Evolutionary conservation across 129 eudicot genomes (phyloP), one percentile per base, ranked within the genome.

Genomic region (Kitagawia praeruptora): DNA sequence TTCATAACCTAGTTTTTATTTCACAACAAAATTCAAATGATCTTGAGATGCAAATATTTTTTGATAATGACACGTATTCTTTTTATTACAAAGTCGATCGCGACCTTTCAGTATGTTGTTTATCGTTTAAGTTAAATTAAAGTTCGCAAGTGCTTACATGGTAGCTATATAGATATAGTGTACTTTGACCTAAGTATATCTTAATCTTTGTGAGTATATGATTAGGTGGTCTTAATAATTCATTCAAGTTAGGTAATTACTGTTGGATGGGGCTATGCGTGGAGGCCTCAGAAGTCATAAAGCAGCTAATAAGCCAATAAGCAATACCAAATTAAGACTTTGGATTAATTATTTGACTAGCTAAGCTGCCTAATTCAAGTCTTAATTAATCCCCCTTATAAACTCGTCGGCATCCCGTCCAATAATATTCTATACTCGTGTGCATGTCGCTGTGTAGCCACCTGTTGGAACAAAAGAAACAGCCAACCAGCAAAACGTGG

Each of bases 381-480:
- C 69, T 61, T n/a, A 61, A 61, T 61, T n/a, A n/a, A n/a, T n/a
- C n/a, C 69, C 69, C 69, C 34, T n/a, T n/a, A n/a, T n/a, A 25
- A 10, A 25, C 69, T 34, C 9, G 9, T 19, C 9, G 67, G 15
- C 67, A 56, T 23, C 3, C 31, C n/a, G 8, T 58, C 67, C 67
- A 58, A 58, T 58, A 0, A 58, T 58, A 58, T 61, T 61, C 69
- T 61, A 6, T 61, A 3, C 37, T 61, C 69, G 69, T 61, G 69
- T 61, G 69, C 34, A n/a, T 61, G 69, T 61, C 69, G 34, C 69
- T 61, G 69, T 61, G 34, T 34, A 61, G 69, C 69, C 69, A 61
- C 69, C 69, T 61, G 69, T 61, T 61, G 69, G 69, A 25, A 25
- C 31, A 61, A 2, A 61, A 61, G 69, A 25, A 61, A 61, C 69